Conservation (phyloP, 2,329 filamentous ascomycete species). For the Diaporthe amygdali region DNA sequence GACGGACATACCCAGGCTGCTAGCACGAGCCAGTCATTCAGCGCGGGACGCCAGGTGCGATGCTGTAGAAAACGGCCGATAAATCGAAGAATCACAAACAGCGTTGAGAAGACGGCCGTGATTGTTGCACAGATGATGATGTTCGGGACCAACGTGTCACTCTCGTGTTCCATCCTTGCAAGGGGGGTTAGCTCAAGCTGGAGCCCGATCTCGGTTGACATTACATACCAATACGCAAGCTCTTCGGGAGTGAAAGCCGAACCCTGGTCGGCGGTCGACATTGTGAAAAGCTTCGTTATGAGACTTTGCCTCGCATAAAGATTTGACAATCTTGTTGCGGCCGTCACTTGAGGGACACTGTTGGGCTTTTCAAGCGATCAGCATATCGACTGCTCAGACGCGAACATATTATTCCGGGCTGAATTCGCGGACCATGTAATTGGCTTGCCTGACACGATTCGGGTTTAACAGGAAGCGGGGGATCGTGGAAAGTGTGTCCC, state of each 20-base stretch:
- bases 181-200: neutral
- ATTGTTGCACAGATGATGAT: constrained; percentile 11
- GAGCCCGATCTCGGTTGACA: neutral
- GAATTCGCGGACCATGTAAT: too few species aligned
- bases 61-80: neutral
- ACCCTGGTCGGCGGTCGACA: neutral
- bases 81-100: neutral
- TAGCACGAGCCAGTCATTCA: constrained; percentile 9
- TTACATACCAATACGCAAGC: neutral
- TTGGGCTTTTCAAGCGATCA: too few species aligned
- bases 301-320: too few species aligned
- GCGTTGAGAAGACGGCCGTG: constrained; percentile 1
- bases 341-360: too few species aligned
- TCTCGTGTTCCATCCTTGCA: neutral
- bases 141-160: constrained; percentile 1
- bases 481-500: too few species aligned
- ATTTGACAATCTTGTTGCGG: too few species aligned
- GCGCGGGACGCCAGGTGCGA: neutral
- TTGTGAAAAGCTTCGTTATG: too few species aligned
- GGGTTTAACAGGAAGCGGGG: too few species aligned
- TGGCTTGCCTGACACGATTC: too few species aligned
- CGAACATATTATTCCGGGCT: too few species aligned
- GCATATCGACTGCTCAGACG: too few species aligned
- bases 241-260: constrained; percentile 8
- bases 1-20: neutral